A percentile compares a stretch with the other conserved stretches of the same genome.
These are phyloP conservation scores for Ziziphus jujuba DNA, from an alignment of 306 rosid genomes.

Conservation along the genomic window DNA sequence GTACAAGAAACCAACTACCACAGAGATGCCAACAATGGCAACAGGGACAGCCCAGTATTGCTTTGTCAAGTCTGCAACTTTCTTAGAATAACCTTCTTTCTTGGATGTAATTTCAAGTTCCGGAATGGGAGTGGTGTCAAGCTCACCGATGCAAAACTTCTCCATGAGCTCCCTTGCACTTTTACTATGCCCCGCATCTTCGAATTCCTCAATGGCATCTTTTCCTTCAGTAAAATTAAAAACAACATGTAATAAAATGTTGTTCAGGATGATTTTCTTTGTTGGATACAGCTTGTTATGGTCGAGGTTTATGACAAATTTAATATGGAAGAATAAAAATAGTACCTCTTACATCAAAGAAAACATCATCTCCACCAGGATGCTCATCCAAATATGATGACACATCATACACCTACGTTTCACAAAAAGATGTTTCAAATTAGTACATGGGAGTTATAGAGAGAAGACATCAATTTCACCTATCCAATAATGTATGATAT, in stretches of 20 bases:
- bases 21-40: constrained; percentile 57
- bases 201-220: constrained; percentile 90
- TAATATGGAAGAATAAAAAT: constrained; percentile 18
- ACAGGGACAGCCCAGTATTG: constrained; percentile 61
- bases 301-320: background rate
- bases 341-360: constrained; percentile 69
- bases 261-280: constrained; percentile 10
- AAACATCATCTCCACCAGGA: constrained; percentile 91
- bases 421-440: background rate
- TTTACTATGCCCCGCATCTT: constrained; percentile 92
- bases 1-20: constrained; percentile 51
- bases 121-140: constrained; percentile 46
- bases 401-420: constrained; percentile 70
- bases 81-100: constrained; percentile 31
- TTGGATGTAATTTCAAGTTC: constrained; percentile 38
- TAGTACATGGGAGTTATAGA: background rate
- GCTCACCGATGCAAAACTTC: constrained; percentile 63
- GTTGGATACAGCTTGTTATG: constrained; percentile 6
- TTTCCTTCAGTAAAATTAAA: constrained; percentile 45
- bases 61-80: constrained; percentile 44
- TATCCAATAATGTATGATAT: too few species aligned
- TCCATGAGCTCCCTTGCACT: constrained; percentile 69
- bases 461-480: too few species aligned
- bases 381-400: constrained; percentile 83
- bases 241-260: constrained; percentile 11